Evolutionary conservation across 768 basidiomycete genomes (phyloP), one percentile per base, ranked within the genome.

Genomic region (Guyanaporus albipodus): DNA sequence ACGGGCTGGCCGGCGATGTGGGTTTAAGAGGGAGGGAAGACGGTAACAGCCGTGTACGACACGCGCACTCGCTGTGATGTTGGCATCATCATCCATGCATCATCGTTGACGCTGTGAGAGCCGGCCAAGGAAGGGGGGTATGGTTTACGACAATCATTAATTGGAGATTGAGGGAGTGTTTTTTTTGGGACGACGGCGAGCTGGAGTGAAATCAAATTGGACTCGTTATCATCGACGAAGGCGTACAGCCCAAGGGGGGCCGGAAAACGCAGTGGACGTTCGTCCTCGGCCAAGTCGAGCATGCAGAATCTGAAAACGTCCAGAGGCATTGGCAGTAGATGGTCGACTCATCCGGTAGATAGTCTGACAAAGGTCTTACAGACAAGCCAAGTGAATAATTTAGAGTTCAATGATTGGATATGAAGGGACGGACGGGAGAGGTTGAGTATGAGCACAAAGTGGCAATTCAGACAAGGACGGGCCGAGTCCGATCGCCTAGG

Each of bases 351-450:
- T 28, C 21, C 24, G 42, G 26, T 40, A 35, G 31, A 33, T 42
- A 54, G 44, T 49, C 23, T 0, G 49, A 49, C 44, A 34, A 36
- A 50, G 21, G 42, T 15, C 46, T 53, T 41, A 45, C 15, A 42
- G 39, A 42, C 24, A 18, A 15, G 36, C 31, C 42, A 46, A n/a
- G 33, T n/a, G 40, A 38, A 34, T 23, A 32, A 26, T 15, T 46
- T 62, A 59, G 43, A 46, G 59, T 61, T 61, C 60, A 57, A 62
- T 62, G 17, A 52, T 54, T 45, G 47, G 37, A 61, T 55, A 60
- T 62, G 56, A 61, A 55, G 52, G 37, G 48, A 44, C 29, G 10
- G 41, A 48, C 54, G 34, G 38, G 21, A 56, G 48, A 27, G 41
- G 46, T n/a, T 12, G 23, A 17, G 32, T 41, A 9, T 44, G 50